Conservation (phyloP, 108 stramenopile species). For the Skeletonema potamos region DNA sequence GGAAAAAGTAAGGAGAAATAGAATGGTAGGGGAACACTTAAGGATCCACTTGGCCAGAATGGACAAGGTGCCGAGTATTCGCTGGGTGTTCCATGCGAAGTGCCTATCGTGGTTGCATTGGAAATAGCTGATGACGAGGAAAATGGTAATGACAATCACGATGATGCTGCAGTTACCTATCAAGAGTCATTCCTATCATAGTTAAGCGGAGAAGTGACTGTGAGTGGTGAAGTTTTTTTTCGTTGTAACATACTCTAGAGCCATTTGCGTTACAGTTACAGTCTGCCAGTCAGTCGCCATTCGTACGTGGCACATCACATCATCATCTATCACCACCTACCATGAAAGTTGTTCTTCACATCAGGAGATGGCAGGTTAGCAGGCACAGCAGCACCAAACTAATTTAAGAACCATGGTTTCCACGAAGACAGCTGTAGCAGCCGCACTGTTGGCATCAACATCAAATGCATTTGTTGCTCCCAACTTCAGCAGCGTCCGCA, state of each 20-base stretch:
- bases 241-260: no score
- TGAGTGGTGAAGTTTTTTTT: no score
- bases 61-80: slow-evolving; percentile 20
- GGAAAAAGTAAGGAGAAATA: no score
- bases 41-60: slow-evolving; percentile 5
- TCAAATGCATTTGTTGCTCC: slow-evolving; percentile 23
- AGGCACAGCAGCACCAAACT: neutral
- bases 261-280: no score
- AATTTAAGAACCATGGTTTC: neutral
- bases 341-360: no score
- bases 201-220: no score
- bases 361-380: no score
- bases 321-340: neutral
- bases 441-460: slow-evolving; percentile 2
- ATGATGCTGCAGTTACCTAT: slow-evolving; percentile 12
- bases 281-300: no score
- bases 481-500: slow-evolving; percentile 4
- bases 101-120: slow-evolving; percentile 42
- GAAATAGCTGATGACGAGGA: slow-evolving; percentile 16
- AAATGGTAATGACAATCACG: neutral
- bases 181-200: slow-evolving; percentile 35
- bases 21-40: no score
- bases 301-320: no score
- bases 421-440: slow-evolving; percentile 7
- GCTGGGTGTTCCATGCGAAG: slow-evolving; percentile 38